Percentiles rank a stretch among this genome's conserved stretches.
Conservation (phyloP, 345 rosid genomes). For the Citrus inodora region DNA sequence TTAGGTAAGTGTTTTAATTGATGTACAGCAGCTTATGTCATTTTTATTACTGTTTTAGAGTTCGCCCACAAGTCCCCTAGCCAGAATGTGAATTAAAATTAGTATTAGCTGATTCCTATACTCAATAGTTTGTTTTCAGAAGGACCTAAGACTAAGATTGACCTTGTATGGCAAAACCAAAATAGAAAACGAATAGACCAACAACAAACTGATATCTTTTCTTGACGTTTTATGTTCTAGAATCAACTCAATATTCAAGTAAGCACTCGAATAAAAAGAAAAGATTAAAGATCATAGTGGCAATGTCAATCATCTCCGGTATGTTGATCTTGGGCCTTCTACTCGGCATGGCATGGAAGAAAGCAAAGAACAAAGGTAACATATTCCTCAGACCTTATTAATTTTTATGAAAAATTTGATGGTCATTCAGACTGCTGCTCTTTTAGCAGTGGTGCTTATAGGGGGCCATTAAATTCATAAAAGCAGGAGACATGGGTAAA, state of each 20-base stretch:
- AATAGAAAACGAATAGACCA: neutral
- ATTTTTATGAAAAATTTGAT: neutral
- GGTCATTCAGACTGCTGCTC: neutral
- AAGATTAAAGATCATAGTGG: neutral
- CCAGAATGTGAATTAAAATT: neutral
- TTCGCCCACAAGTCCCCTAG: neutral
- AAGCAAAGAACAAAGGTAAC: conserved; percentile 1
- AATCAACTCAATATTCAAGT: neutral
- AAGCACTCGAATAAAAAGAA: neutral
- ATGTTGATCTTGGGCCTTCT: neutral
- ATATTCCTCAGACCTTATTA: neutral
- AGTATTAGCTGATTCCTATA: neutral
- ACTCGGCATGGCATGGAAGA: neutral
- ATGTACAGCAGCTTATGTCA: neutral
- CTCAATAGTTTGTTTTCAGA: neutral
- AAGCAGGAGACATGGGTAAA: neutral
- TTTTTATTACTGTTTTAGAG: neutral
- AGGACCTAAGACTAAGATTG: neutral
- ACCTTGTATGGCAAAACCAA: neutral
- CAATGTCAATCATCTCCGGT: neutral
- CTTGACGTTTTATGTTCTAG: neutral
- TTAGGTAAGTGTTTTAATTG: conserved; percentile 16
- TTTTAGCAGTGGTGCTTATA: neutral
- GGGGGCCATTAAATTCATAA: neutral
- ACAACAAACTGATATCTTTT: neutral